Conservation (phyloP, 345 rosid genomes). For the Barbarea vulgaris region DNA sequence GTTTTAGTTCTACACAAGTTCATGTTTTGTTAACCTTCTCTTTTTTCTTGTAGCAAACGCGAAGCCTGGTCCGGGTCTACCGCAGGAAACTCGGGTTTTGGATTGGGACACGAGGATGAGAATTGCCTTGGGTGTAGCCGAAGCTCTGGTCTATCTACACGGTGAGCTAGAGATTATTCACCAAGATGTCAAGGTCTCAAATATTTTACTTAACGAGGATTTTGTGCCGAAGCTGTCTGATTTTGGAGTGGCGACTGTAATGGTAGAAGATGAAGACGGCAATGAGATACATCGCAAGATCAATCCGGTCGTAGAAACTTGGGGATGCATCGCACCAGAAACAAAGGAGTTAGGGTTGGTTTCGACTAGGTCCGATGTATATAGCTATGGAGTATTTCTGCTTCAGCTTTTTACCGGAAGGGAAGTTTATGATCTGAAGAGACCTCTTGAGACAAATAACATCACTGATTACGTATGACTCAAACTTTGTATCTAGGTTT, state of each 20-base stretch:
- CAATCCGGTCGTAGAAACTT: constrained; percentile 59
- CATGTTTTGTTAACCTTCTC: not conserved
- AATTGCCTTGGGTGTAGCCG: constrained; percentile 75
- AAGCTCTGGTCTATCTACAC: constrained; percentile 72
- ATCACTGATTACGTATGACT: constrained; percentile 12
- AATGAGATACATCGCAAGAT: constrained; percentile 56
- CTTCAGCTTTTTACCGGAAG: constrained; percentile 69
- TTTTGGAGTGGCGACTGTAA: constrained; percentile 64
- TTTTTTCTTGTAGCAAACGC: constrained; percentile 1
- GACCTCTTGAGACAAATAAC: constrained; percentile 28
- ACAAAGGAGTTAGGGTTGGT: constrained; percentile 51
- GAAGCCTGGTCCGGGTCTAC: not conserved
- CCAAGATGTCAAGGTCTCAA: constrained; percentile 69
- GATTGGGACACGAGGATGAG: constrained; percentile 70
- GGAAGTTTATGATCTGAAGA: constrained; percentile 54
- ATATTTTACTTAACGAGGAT: constrained; percentile 59
- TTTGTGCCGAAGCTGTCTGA: constrained; percentile 43
- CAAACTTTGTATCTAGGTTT: not conserved
- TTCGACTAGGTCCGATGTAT: constrained; percentile 72
- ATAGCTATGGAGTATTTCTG: constrained; percentile 82
- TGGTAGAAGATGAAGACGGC: constrained; percentile 44
- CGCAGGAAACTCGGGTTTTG: constrained; percentile 27
- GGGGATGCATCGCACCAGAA: constrained; percentile 57
- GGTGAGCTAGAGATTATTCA: constrained; percentile 55
- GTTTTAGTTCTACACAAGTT: not conserved